Percentiles rank a stretch among this genome's conserved stretches.
Evolutionary conservation across 305 asterid genomes (phyloP).

Genomic region (Fraxinus platypoda): DNA sequence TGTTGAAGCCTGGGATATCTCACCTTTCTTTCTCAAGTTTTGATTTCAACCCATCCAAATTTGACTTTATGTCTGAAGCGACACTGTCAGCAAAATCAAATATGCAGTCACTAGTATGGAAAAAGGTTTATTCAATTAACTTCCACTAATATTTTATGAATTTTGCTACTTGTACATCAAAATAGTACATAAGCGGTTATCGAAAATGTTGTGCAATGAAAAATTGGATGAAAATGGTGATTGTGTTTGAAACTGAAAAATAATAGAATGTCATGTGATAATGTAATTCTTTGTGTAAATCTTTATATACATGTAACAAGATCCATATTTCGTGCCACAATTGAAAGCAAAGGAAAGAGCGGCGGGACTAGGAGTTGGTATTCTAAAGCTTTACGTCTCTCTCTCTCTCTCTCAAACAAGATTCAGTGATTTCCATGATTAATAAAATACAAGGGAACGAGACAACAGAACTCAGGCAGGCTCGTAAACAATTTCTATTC

Average conservation of each 20-base stretch:
- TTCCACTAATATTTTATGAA: neutral
- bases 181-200: too few relatives aligned
- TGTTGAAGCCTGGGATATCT: slow-evolving; percentile 15
- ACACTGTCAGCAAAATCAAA: slow-evolving; percentile 49
- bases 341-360: neutral
- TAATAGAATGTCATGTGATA: too few relatives aligned
- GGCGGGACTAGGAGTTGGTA: neutral
- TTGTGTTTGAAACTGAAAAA: too few relatives aligned
- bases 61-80: slow-evolving; percentile 68
- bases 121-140: neutral
- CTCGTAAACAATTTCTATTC: neutral
- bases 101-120: neutral
- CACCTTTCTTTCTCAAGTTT: slow-evolving; percentile 94
- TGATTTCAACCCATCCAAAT: slow-evolving; percentile 66
- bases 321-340: neutral
- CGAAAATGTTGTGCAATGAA: too few relatives aligned
- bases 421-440: neutral
- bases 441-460: neutral
- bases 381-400: neutral
- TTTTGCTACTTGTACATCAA: too few relatives aligned
- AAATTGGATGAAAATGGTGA: too few relatives aligned
- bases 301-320: too few relatives aligned
- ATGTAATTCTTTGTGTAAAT: too few relatives aligned
- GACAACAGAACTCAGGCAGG: neutral
- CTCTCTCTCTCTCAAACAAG: neutral